Evolutionary conservation across 1,284 basidiomycete species (phyloP).

Genomic region (Moesziomyces parantarcticus): DNA sequence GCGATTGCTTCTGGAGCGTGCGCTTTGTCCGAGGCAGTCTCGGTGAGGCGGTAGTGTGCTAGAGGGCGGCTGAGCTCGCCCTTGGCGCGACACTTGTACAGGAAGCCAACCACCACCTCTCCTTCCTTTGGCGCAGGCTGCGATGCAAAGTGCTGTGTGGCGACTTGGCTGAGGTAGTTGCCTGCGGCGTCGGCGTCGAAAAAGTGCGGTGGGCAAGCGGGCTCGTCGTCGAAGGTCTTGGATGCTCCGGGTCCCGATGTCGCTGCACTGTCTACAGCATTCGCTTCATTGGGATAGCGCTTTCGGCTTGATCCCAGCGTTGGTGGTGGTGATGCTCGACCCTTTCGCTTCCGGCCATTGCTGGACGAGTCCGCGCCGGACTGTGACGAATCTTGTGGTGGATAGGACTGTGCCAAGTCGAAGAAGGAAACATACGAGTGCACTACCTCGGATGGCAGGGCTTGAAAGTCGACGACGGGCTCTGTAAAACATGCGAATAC

Average conservation of each 20-base stretch:
- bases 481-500: slow-evolving; percentile 9
- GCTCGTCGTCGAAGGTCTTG: slow-evolving; percentile 38
- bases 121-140: slow-evolving; percentile 61
- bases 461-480: slow-evolving; percentile 53
- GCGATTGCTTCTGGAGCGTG: slow-evolving; percentile 5
- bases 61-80: slow-evolving; percentile 52
- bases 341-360: slow-evolving; percentile 37
- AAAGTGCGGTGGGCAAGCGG: slow-evolving; percentile 53
- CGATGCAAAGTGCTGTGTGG: slow-evolving; percentile 52
- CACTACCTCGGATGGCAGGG: slow-evolving; percentile 45
- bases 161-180: slow-evolving; percentile 52
- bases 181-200: slow-evolving; percentile 56
- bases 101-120: slow-evolving; percentile 60
- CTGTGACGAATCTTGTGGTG: slow-evolving; percentile 43
- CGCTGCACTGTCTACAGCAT: slow-evolving; percentile 27
- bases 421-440: slow-evolving; percentile 57
- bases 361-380: slow-evolving; percentile 11
- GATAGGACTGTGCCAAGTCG: slow-evolving; percentile 51
- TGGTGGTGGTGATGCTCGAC: slow-evolving; percentile 22
- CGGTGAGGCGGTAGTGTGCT: slow-evolving; percentile 40
- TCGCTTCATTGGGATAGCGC: slow-evolving; percentile 24
- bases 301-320: slow-evolving; percentile 22
- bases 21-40: slow-evolving; percentile 22
- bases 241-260: slow-evolving; percentile 10
- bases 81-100: slow-evolving; percentile 58